These are phyloP conservation scores for Symbiotaphrina buchneri DNA, from an alignment of 495 filamentous ascomycete genomes.

Conservation along the genomic window DNA sequence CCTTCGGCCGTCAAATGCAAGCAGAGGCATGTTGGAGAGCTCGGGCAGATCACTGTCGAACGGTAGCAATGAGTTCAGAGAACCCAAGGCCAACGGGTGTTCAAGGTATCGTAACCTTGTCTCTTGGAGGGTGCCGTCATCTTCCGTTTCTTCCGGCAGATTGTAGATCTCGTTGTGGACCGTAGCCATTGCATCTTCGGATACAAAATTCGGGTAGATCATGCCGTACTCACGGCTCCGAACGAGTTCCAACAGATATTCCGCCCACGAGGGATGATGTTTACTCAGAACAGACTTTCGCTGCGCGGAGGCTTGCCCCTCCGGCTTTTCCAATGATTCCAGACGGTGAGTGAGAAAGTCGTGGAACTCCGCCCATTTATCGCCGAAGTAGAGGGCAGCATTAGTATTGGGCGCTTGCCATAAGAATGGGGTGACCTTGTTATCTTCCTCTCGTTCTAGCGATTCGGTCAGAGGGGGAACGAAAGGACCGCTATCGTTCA, in stretches of 20 bases:
- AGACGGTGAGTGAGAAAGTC: constrained; percentile 40
- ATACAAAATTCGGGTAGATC: constrained; percentile 40
- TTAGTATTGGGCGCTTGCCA: constrained; percentile 69
- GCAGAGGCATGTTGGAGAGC: constrained; percentile 1
- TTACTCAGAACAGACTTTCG: constrained; percentile 21
- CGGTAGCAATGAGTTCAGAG: constrained; percentile 1
- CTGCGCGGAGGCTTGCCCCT: constrained; percentile 25
- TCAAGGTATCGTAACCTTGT: not conserved
- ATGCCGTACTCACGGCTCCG: constrained; percentile 49
- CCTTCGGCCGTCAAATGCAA: constrained; percentile 4
- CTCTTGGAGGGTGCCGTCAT: not conserved
- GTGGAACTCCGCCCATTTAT: constrained; percentile 67
- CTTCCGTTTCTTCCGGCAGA: not conserved
- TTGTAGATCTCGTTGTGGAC: constrained; percentile 54
- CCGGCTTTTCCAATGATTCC: constrained; percentile 11
- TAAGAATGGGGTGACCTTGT: constrained; percentile 30
- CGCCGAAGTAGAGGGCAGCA: constrained; percentile 57
- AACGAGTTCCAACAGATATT: constrained; percentile 51
- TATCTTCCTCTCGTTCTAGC: constrained; percentile 7
- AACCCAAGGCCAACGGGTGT: not conserved
- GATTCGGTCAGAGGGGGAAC: constrained; percentile 18
- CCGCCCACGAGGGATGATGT: constrained; percentile 52
- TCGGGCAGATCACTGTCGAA: constrained; percentile 5
- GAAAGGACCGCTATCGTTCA: constrained; percentile 31
- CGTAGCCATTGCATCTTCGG: constrained; percentile 27